Conservation (phyloP, 768 basidiomycete genomes). For the Gyrodon lividus region DNA sequence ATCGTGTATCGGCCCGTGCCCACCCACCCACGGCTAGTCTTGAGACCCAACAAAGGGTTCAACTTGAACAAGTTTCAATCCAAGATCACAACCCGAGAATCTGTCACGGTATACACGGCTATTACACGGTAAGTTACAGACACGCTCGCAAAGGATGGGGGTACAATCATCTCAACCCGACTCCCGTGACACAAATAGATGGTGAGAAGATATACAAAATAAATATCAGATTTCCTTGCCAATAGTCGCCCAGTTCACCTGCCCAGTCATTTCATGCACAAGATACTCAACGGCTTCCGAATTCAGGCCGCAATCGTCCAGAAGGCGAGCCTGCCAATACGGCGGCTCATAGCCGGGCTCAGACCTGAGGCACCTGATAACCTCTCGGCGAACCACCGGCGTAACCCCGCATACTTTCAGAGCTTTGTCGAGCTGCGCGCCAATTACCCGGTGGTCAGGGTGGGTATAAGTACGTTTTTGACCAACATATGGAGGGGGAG, state of each 20-base stretch:
- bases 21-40: too few species aligned
- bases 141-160: too few species aligned
- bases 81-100: too few species aligned
- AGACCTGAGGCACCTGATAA: constrained; percentile 24
- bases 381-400: constrained; percentile 16
- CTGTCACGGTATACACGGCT: too few species aligned
- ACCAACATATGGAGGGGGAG: constrained; percentile 19
- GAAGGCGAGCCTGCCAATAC: constrained; percentile 27
- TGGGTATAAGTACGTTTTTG: constrained; percentile 3
- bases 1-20: too few species aligned
- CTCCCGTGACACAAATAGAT: too few species aligned
- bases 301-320: constrained; percentile 21
- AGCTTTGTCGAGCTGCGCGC: constrained; percentile 22
- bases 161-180: too few species aligned
- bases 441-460: constrained; percentile 11
- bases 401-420: constrained; percentile 18
- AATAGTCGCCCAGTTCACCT: constrained; percentile 19
- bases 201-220: too few species aligned
- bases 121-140: too few species aligned
- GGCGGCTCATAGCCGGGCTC: constrained; percentile 25
- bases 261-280: constrained; percentile 27
- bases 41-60: too few species aligned
- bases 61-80: too few species aligned
- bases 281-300: constrained; percentile 13
- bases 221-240: background rate